These are phyloP conservation scores for Akanthomyces muscarius DNA, from an alignment of 2,329 filamentous ascomycete species.

Conservation along the genomic window DNA sequence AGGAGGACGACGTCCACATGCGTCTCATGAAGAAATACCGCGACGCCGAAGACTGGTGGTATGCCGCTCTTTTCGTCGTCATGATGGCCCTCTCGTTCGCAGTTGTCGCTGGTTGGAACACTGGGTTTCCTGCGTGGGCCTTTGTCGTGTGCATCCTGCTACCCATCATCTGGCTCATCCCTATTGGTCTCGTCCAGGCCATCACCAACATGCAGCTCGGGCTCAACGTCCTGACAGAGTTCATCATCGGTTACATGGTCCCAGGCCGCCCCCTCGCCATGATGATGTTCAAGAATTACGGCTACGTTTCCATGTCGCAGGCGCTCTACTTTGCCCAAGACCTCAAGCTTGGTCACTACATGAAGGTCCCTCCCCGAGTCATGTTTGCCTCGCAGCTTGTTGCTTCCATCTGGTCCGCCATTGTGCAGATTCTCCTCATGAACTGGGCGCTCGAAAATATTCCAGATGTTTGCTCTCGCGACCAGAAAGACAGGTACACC, in stretches of 20 bases:
- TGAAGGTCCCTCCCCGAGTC: conserved; percentile 59
- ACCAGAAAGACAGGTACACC: conserved; percentile 53
- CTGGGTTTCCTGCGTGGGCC: conserved; percentile 55
- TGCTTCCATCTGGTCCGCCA: conserved; percentile 57
- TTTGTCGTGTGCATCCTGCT: conserved; percentile 55
- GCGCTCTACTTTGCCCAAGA: conserved; percentile 63
- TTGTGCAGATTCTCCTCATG: conserved; percentile 61
- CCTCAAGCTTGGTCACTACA: conserved; percentile 66
- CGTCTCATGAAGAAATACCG: conserved; percentile 58
- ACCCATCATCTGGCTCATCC: conserved; percentile 55
- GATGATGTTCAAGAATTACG: conserved; percentile 77
- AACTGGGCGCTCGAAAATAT: conserved; percentile 64
- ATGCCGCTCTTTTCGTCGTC: conserved; percentile 45
- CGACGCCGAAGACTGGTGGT: conserved; percentile 59
- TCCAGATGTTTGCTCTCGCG: conserved; percentile 52
- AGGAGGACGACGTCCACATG: conserved; percentile 58
- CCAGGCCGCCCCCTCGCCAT: conserved; percentile 66
- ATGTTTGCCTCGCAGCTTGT: conserved; percentile 59
- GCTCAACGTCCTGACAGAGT: conserved; percentile 69
- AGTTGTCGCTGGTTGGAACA: conserved; percentile 52
- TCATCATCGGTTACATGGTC: conserved; percentile 69
- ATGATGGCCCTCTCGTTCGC: conserved; percentile 54
- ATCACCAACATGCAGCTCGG: conserved; percentile 61
- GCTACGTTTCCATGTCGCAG: conserved; percentile 64
- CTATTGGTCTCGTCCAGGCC: conserved; percentile 58